Evolutionary conservation across 495 filamentous ascomycete genomes (phyloP).

Genomic region (Tuber magnatum): DNA sequence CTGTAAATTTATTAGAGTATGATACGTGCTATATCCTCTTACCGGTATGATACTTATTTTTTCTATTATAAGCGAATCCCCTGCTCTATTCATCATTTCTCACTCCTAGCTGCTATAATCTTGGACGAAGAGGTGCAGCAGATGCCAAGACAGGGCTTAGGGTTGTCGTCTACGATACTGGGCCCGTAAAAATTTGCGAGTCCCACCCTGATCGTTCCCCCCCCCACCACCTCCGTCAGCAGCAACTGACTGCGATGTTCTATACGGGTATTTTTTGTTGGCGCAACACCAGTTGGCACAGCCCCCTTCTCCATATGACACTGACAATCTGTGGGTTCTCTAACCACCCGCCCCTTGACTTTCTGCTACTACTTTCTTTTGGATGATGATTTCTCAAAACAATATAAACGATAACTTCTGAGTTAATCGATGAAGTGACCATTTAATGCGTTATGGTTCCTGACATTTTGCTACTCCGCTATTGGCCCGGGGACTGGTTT

Average conservation of each 20-base stretch:
- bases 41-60: not conserved
- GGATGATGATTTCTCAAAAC: conserved; percentile 35
- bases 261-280: not conserved
- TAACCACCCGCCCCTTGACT: not conserved
- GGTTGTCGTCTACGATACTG: conserved; percentile 10
- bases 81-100: not conserved
- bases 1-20: not conserved
- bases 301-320: not conserved
- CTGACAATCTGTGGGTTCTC: conserved; percentile 5
- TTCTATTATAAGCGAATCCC: not conserved
- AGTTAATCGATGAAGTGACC: conserved; percentile 33
- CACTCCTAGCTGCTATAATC: not conserved
- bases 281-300: not conserved
- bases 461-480: conserved; percentile 19
- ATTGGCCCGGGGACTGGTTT: not conserved
- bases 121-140: conserved; percentile 9
- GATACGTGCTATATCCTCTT: not conserved
- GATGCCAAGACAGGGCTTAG: conserved; percentile 17
- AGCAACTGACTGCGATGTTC: not conserved
- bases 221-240: conserved; percentile 3
- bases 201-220: not conserved
- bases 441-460: conserved; percentile 38
- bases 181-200: conserved; percentile 22
- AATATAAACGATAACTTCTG: conserved; percentile 37
- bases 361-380: conserved; percentile 12